Evolutionary conservation across 805 yeast genomes (phyloP), one percentile per base, ranked within the genome.

Genomic region (Saccharomycopsis babjevae): DNA sequence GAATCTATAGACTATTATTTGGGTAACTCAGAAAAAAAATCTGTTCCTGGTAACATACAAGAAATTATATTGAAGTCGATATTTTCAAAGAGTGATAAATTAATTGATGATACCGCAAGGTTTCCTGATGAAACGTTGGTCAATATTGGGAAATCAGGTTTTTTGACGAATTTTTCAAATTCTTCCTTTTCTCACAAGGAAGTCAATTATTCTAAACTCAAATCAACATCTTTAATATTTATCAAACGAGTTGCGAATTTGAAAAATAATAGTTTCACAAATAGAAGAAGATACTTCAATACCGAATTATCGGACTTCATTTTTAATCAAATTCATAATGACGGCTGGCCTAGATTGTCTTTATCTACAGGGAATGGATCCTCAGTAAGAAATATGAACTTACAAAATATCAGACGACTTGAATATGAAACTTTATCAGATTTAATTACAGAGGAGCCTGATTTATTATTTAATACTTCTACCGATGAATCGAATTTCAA

Each of bases 361-460:
- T 1, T 66, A 72, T 5, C 85, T 82, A 20, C 43, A 11, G 32
- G 30, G 20, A 54, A 54, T 42, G 38, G 52, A 1, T 43, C 54
- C 7, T 40, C 63, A 38, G 15, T 43, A n/a, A 56, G 57, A 32
- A 8, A 50, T n/a, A n/a, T 50, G 8, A 13, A 20, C 15, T 20
- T 42, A 20, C 55, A 59, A 50, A 54, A 59, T n/a, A 40, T 54
- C 65, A 77, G 94, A 66, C 79, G 80, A 67, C 72, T 78, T 43
- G 89, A 88, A 66, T 92, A 89, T 68, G 96, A 89, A 69, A 85
- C 96, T 0, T 71, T 92, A 28, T 94, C 96, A 1, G 78, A 83
- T 22, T 76, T 92, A 7, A 18, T 62, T 18, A n/a, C 43, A 6
- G 58, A 56, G 20, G 57, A 58, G 11, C 50, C 61, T 0, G 28